Evolutionary conservation across 805 yeast species (phyloP), one percentile per base, ranked within the genome.

Genomic region (Wickerhamiella kazuoi): DNA sequence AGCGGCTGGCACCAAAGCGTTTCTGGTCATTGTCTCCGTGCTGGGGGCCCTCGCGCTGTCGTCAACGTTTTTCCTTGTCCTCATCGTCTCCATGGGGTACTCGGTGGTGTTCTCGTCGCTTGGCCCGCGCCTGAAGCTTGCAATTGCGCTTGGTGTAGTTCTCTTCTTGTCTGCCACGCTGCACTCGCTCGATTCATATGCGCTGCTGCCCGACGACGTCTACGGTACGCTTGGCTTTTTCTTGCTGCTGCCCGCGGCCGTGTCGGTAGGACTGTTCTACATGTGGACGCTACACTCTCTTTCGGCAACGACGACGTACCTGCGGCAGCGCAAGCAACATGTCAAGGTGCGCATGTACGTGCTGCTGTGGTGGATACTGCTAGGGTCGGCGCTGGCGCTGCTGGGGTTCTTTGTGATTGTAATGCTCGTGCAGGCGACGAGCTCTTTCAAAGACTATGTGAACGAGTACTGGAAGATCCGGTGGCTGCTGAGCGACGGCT

Each of bases 391-490:
- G 44, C 54, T 83, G 24, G 62, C 80, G 28, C 64, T 86, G 29
- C 64, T 83, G 40, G 69, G 68, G 19, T 94, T 94, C 20, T 67
- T 82, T 38, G 63, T 79, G 19, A 57, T 82, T 34, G 72, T 84
- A 14, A 70, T 81, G 2, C 68, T 87, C 46, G 63, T 81, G 31
- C 69, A 75, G 49, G 64, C 84, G 47, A 77, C 81, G 34, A 78
- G 79, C 70, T 71, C 83, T 20, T 65, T 79, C 4, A 69, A 78
- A 13, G 80, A 82, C 43, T 69, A 81, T 55, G 69, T 87, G 42
- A 94, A 86, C 52, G 73, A 73, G 48, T 78, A 81, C 55, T 90
- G 98, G 98, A 81, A 86, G 60, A 72, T 82, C 34, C 73, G 93
- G 52, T 86, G 82, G 64, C 83, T 90, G 51, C 60, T 83, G 39